Conservation (phyloP, 768 basidiomycete species). For the Agrocybe pediades region DNA sequence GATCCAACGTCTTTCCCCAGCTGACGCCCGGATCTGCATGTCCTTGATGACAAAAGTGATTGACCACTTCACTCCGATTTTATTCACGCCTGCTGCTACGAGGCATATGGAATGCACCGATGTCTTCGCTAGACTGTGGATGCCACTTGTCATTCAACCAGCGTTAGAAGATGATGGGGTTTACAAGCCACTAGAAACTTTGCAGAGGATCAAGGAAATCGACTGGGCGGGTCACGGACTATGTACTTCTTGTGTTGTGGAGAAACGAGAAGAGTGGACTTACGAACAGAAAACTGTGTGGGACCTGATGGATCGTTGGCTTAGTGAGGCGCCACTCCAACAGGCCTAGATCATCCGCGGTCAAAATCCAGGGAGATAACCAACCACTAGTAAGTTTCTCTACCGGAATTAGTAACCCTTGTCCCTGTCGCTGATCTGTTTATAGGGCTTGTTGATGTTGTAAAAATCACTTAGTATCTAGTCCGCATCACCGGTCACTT, state of each 20-base stretch:
- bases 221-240: slow-evolving; percentile 63
- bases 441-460: too few relatives aligned
- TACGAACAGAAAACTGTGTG: slow-evolving; percentile 61
- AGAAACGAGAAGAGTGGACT: slow-evolving; percentile 69
- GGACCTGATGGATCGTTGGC: slow-evolving; percentile 63
- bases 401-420: not conserved
- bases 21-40: slow-evolving; percentile 41
- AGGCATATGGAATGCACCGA: slow-evolving; percentile 77
- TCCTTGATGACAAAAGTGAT: slow-evolving; percentile 58
- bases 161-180: slow-evolving; percentile 64
- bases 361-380: not conserved
- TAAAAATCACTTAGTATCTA: too few relatives aligned
- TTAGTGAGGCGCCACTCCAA: slow-evolving; percentile 26
- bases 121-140: slow-evolving; percentile 72
- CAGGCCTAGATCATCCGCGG: not conserved
- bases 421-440: too few relatives aligned
- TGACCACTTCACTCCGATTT: slow-evolving; percentile 66
- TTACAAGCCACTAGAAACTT: slow-evolving; percentile 71
- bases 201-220: slow-evolving; percentile 57
- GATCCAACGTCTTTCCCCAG: slow-evolving; percentile 22
- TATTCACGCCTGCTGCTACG: slow-evolving; percentile 73
- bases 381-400: not conserved
- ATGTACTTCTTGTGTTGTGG: slow-evolving; percentile 56
- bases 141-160: slow-evolving; percentile 66
- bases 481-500: too few relatives aligned